Evolutionary conservation across 148 eudicot genomes (phyloP).

Genomic region (Camellia lanceoleosa): DNA sequence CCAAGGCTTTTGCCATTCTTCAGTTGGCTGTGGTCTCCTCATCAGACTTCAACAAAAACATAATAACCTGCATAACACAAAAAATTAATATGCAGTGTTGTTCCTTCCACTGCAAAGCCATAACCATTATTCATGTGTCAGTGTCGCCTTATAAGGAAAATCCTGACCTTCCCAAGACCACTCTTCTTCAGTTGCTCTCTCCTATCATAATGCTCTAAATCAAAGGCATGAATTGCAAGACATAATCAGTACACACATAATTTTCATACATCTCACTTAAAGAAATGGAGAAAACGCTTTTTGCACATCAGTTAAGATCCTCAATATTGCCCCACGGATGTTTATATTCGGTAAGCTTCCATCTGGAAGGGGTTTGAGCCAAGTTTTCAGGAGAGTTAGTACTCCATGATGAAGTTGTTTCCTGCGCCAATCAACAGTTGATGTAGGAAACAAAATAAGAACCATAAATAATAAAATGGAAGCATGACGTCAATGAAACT

Average conservation of each 20-base stretch:
- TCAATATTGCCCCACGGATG: slow-evolving; percentile 82
- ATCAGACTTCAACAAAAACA: slow-evolving; percentile 94
- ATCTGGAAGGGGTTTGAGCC: slow-evolving; percentile 99
- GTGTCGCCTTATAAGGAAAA: background rate
- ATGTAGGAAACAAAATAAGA: background rate
- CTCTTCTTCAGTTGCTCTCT: slow-evolving; percentile 88
- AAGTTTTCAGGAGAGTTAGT: slow-evolving; percentile 67
- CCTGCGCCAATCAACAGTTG: slow-evolving; percentile 41
- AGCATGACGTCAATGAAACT: background rate
- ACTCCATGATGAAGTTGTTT: slow-evolving; percentile 98
- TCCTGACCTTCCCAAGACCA: slow-evolving; percentile 85
- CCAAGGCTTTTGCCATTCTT: slow-evolving; percentile 89
- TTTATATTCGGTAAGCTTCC: slow-evolving; percentile 97
- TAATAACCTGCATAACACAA: slow-evolving; percentile 64
- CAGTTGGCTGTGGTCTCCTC: slow-evolving; percentile 91
- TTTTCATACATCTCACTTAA: background rate
- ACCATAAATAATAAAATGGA: background rate
- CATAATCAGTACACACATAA: slow-evolving; percentile 6
- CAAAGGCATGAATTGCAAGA: slow-evolving; percentile 49
- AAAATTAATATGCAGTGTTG: background rate
- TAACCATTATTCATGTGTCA: background rate
- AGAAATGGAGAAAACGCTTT: slow-evolving; percentile 1
- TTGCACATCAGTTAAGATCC: slow-evolving; percentile 84
- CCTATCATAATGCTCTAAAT: slow-evolving; percentile 86
- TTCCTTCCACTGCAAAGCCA: background rate